Conservation (phyloP, 331 rosid species). For the Telfairia occidentalis region DNA sequence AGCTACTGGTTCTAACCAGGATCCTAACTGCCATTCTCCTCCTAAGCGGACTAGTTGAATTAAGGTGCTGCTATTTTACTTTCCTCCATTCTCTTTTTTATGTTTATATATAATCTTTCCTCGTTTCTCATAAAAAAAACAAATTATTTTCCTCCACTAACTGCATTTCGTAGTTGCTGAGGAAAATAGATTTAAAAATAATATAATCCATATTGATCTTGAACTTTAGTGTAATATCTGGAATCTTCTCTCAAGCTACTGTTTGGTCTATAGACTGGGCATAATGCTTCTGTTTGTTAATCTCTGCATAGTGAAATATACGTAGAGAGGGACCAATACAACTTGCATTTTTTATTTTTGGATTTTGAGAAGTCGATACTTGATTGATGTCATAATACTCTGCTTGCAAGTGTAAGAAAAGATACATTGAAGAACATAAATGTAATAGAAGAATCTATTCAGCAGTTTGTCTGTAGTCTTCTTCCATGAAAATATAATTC, state of each 20-base stretch:
- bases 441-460: background rate
- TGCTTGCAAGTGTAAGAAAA: background rate
- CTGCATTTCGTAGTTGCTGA: background rate
- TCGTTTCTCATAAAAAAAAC: too few relatives aligned
- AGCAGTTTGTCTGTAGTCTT: background rate
- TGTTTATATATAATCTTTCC: too few relatives aligned
- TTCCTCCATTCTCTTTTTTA: background rate
- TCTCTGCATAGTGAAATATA: background rate
- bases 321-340: background rate
- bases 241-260: background rate
- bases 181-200: background rate
- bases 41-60: constrained; percentile 41
- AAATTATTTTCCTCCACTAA: too few relatives aligned
- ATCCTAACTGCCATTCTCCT: constrained; percentile 35
- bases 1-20: constrained; percentile 60
- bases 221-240: background rate
- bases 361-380: background rate
- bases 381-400: background rate
- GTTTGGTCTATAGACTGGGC: background rate
- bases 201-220: background rate
- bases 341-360: background rate
- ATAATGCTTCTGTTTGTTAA: background rate
- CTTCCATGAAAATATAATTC: background rate
- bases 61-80: constrained; percentile 6
- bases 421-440: background rate